Conservation (phyloP, 2,329 filamentous ascomycete genomes). For the Diaporthe nobilis region DNA sequence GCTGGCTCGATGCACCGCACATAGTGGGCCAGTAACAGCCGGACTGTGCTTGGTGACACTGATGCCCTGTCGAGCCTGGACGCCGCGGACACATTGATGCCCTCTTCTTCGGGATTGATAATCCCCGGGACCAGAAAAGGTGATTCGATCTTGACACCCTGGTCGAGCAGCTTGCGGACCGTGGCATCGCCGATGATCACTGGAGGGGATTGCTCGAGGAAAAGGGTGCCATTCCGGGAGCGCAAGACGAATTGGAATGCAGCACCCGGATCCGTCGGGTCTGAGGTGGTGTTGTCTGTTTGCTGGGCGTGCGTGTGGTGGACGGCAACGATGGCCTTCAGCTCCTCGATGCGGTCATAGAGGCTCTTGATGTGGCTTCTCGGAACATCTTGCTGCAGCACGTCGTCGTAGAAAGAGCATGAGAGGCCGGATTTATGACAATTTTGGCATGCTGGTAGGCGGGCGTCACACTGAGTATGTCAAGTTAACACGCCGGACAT, state of each 20-base stretch:
- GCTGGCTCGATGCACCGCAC: constrained; percentile 30
- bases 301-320: constrained; percentile 9
- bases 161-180: constrained; percentile 31
- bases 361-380: constrained; percentile 36
- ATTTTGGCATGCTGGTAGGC: constrained; percentile 31
- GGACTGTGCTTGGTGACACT: constrained; percentile 23
- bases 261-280: neutral
- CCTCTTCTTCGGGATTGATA: constrained; percentile 23
- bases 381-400: constrained; percentile 33
- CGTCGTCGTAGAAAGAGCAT: constrained; percentile 34
- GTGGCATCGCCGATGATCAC: constrained; percentile 33
- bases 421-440: constrained; percentile 34
- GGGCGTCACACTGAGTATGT: constrained; percentile 30
- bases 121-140: constrained; percentile 20
- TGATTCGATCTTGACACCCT: constrained; percentile 27
- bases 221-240: constrained; percentile 27
- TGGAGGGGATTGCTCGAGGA: constrained; percentile 32
- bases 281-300: neutral
- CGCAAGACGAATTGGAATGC: constrained; percentile 28
- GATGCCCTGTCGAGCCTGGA: constrained; percentile 24
- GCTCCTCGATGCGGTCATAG: constrained; percentile 37
- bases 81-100: neutral
- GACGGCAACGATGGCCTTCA: constrained; percentile 35
- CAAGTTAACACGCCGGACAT: neutral
- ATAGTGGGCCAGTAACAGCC: constrained; percentile 33